Base-by-base conservation (phyloP, 345 rosid genomes). In the Rhodomyrtus tomentosa region DNA sequence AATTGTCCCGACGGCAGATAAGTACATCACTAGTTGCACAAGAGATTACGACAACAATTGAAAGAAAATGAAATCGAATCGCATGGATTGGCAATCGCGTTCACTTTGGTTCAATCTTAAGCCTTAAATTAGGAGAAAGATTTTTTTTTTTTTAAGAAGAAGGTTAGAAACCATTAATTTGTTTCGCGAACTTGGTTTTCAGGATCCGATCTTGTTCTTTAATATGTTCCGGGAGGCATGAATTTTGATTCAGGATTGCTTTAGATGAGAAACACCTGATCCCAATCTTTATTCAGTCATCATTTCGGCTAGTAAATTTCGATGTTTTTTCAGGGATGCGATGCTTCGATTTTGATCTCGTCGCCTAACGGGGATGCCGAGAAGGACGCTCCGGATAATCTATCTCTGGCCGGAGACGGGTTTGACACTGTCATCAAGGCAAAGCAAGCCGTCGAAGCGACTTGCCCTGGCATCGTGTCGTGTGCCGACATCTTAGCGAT, bases 331-430 rank as follows among this genome's bases (percentile, higher is more conserved):
- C 3, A 97, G 99, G 99, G 98, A 36, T 97, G 98, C 83, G 99
- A 97, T 83, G 98, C 92, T 0, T 95, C 99, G 3, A 81, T 94
- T 18, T 40, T 97, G 87, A 91, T 95, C 76, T 7, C 89, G 16
- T 95, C 98, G 38, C 92, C 92, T 8, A 92, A 91, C 10, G 91
- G 90, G n/a, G 98, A 93, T 84, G 98, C 98, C 0, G 99, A 94
- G 90, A 97, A 89, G 82, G 98, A 97, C 81, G 93, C 98, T 3
- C 27, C 82, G 12, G 99, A 97, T 85, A 94, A 97, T 87, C 40
- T 90, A 24, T 95, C 99, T 40, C 94, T 97, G 0, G 98, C 98
- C 13, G 99, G 98, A 86, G 99, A 97, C 38, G 99, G 98, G 6
- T 97, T 93, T 42, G 98, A 97, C 87, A 92, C 98, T 27, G 88